Evolutionary conservation across 2,329 filamentous ascomycete species (phyloP), one percentile per base, ranked within the genome.

Genomic region (Drechslera avenae): DNA sequence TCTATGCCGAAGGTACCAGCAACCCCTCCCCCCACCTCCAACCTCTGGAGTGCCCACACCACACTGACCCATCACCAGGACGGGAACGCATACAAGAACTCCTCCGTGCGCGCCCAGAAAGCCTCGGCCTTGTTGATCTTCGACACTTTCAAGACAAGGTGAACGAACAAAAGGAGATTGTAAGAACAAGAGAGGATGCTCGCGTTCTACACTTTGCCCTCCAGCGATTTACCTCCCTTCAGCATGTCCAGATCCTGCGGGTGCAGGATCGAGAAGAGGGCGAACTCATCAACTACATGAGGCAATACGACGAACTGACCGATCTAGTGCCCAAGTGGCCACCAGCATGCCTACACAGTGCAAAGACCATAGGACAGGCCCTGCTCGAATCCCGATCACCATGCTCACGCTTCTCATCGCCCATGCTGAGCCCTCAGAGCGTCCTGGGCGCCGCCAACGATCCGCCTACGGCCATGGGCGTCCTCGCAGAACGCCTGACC

Each of bases 201-300:
- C 66, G 69, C 12, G 75, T 83, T 14, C 71, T 87, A 28, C 80
- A 51, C 77, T 78, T 50, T 83, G 83, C 14, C 78, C 86, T 54
- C 72, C 75, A 28, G 79, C 81, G 39, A 1, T 88, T 88, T 62
- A 80, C 78, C 2, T 78, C 79, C 21, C 76, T 89, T 9, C 83
- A 86, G 61, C 82, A 87, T 63, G 79, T 88, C 42, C 84, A 87
- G 54, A 79, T 89, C 12, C 78, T 88, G 19, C 81, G 83, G 5
- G 73, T 87, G 10, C 81, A 84, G 56, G 84, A 87, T 53, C 75
- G 80, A 52, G 77, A 83, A 52, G 85, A 87, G 61, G 78, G 78
- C 39, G 71, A 77, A 17, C 75, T 86, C 12, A 73, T 83, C 37
- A 73, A 77, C 13, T 82, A 81, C 56, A 75, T 86, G 36, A 75